These are phyloP conservation scores for Sugiyamaella mastotermitis DNA, from an alignment of 805 yeast species.

Conservation along the genomic window DNA sequence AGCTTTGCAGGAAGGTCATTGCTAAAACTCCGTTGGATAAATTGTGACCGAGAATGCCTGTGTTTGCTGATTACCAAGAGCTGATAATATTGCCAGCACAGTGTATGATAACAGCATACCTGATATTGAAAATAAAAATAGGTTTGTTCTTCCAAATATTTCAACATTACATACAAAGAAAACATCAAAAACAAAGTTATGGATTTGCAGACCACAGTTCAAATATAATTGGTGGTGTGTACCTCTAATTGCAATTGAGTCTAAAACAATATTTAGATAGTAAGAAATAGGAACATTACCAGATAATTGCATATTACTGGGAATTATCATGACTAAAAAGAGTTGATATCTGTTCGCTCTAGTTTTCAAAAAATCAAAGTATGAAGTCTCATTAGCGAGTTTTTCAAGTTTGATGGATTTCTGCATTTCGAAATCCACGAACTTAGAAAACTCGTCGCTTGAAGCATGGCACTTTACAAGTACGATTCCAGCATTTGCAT, in stretches of 20 bases:
- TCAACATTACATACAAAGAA: conserved; percentile 9
- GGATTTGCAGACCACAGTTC: conserved; percentile 10
- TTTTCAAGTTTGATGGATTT: conserved; percentile 21
- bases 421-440: conserved; percentile 25
- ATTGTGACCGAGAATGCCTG: conserved; percentile 1
- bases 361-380: conserved; percentile 7
- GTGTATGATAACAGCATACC: conserved; percentile 14
- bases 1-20: conserved; percentile 14
- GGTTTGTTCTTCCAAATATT: conserved; percentile 10
- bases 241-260: conserved; percentile 46
- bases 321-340: conserved; percentile 4
- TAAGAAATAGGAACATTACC: conserved; percentile 26
- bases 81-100: conserved; percentile 45
- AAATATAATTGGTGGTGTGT: conserved; percentile 9
- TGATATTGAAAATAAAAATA: conserved; percentile 15
- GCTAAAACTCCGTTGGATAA: conserved; percentile 15
- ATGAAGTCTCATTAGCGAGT: conserved; percentile 10
- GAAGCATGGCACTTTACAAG: conserved; percentile 16
- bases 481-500: conserved; percentile 50
- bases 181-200: conserved; percentile 5
- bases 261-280: conserved; percentile 46
- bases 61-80: conserved; percentile 31
- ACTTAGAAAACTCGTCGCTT: conserved; percentile 20
- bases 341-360: conserved; percentile 10
- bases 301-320: conserved; percentile 11